Conservation (phyloP, 2,329 filamentous ascomycete genomes). For the Epichloe glyceriae region DNA sequence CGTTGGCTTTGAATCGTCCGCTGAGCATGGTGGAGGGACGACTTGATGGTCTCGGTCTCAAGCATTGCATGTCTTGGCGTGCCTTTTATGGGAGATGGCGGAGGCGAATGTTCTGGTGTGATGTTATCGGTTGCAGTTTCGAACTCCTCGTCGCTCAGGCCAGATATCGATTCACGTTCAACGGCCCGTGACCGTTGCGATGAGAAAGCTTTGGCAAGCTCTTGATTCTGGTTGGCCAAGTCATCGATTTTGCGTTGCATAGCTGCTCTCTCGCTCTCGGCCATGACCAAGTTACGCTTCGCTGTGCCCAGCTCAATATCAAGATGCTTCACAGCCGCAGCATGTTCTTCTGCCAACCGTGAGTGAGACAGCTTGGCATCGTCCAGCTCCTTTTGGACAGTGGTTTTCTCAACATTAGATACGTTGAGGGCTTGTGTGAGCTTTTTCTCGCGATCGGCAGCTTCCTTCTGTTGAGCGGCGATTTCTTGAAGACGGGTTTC, state of each 20-base stretch:
- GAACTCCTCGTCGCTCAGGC: conserved; percentile 48
- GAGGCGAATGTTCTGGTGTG: conserved; percentile 83
- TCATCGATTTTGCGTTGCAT: conserved; percentile 83
- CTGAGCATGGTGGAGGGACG: conserved; percentile 86
- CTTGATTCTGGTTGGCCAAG: conserved; percentile 75
- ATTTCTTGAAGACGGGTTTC: conserved; percentile 87
- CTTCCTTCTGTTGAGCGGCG: conserved; percentile 58
- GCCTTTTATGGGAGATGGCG: conserved; percentile 77
- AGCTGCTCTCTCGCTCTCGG: conserved; percentile 64
- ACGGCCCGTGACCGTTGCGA: conserved; percentile 54
- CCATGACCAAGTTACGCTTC: conserved; percentile 65
- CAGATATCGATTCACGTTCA: conserved; percentile 48
- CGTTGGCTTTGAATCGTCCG: conserved; percentile 93
- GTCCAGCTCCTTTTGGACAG: conserved; percentile 75
- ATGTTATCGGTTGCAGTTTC: conserved; percentile 53
- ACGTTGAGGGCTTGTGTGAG: conserved; percentile 59
- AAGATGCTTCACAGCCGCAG: conserved; percentile 63
- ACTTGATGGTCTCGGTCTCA: conserved; percentile 92
- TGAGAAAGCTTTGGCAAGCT: conserved; percentile 74
- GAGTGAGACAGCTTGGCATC: conserved; percentile 72
- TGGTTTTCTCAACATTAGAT: conserved; percentile 60
- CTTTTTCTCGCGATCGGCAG: conserved; percentile 71
- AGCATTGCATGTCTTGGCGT: conserved; percentile 83
- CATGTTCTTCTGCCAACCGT: conserved; percentile 70
- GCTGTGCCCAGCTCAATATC: conserved; percentile 79